Evolutionary conservation across 1,139 yeast genomes (phyloP).

Genomic region (Pneumocystis murina): DNA sequence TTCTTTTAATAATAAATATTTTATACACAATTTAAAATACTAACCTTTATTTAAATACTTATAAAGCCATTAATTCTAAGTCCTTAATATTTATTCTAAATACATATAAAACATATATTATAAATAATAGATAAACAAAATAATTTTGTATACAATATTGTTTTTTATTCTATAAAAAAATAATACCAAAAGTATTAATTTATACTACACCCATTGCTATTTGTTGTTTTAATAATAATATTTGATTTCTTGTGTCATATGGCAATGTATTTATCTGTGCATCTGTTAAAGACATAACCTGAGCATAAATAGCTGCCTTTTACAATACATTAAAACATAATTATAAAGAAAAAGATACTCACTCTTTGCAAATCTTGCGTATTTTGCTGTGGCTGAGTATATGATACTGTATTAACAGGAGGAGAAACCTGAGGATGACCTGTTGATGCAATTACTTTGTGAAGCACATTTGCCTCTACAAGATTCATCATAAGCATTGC

Average conservation of each 20-base stretch:
- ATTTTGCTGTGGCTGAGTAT: constrained; percentile 16
- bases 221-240: constrained; percentile 13
- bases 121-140: neutral
- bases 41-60: too few species aligned
- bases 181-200: neutral
- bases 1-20: too few species aligned
- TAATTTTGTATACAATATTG: neutral
- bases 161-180: neutral
- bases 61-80: too few species aligned
- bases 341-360: neutral
- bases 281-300: constrained; percentile 43
- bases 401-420: constrained; percentile 18
- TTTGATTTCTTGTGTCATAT: constrained; percentile 33
- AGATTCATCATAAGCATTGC: constrained; percentile 46
- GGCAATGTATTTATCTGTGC: constrained; percentile 50
- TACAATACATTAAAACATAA: constrained; percentile 15
- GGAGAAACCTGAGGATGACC: constrained; percentile 18
- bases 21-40: too few species aligned
- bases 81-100: too few species aligned
- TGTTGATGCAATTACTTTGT: constrained; percentile 20
- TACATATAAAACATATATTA: neutral
- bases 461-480: constrained; percentile 42
- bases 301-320: constrained; percentile 31
- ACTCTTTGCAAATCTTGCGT: neutral
- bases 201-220: constrained; percentile 8